Evolutionary conservation across 2,329 filamentous ascomycete species (phyloP).

Genomic region (Cladophialophora exuberans): DNA sequence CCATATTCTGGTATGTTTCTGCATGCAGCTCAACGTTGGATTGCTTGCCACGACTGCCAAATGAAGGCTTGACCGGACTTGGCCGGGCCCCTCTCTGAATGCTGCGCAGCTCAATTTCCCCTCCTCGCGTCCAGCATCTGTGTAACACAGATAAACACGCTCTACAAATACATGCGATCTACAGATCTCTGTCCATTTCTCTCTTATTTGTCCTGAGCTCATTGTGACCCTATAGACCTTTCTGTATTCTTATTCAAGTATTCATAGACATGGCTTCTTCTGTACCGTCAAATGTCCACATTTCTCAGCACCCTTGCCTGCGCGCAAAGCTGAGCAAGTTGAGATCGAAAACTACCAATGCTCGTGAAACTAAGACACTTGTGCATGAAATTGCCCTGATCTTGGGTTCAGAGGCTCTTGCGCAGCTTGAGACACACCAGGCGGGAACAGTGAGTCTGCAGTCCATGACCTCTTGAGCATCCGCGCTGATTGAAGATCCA

Average conservation of each 20-base stretch:
- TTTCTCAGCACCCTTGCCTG: conserved; percentile 85
- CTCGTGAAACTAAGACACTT: conserved; percentile 77
- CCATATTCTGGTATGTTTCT: too few relatives aligned
- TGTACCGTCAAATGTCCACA: conserved; percentile 64
- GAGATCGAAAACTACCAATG: conserved; percentile 69
- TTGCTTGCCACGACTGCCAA: too few relatives aligned
- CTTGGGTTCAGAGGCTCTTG: conserved; percentile 78
- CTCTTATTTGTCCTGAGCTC: not conserved
- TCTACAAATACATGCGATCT: too few relatives aligned
- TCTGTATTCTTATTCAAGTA: not conserved
- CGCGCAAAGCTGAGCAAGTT: conserved; percentile 88
- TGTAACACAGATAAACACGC: too few relatives aligned
- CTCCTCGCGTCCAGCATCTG: too few relatives aligned
- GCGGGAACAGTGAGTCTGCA: conserved; percentile 65
- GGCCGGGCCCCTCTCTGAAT: too few relatives aligned
- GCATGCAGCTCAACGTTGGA: too few relatives aligned
- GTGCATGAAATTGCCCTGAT: conserved; percentile 86
- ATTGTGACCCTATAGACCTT: not conserved
- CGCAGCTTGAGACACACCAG: conserved; percentile 59
- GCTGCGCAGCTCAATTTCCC: too few relatives aligned
- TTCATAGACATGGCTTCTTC: conserved; percentile 33
- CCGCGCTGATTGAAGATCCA: conserved; percentile 18
- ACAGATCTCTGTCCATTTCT: not conserved
- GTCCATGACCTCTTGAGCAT: conserved; percentile 6
- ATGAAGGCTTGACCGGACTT: too few relatives aligned